Base-by-base conservation (phyloP, 371 early-diverging fungal species). In the Mortierella sp. region DNA sequence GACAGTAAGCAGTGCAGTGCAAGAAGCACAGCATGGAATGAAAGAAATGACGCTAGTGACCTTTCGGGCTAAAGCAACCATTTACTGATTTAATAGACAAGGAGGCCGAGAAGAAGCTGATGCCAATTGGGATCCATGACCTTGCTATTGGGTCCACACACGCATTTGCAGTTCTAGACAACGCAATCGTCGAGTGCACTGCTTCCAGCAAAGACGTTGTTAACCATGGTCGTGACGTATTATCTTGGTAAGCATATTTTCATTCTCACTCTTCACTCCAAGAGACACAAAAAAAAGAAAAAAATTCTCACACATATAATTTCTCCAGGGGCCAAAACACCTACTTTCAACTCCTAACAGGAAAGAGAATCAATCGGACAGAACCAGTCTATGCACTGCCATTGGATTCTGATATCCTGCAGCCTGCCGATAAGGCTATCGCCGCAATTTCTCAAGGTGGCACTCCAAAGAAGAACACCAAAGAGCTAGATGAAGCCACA, bases 111-210 rank as follows among this genome's bases (percentile, higher is more conserved):
- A 78, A 78, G 6, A 75, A 76, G 64, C 59, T 78, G 55, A 63
- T 70, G 35, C 78, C 85, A 16, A 77, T 85, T 37, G 75, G 84
- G 1, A 77, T 85, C 63, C 67, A 76, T 24, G 77, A 73, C 45
- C 67, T 85, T 24, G 77, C 68, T 8, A 68, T 77, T 16, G 85
- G 85, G 22, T 65, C 68, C 5, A 85, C 85, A 14, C 85, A 85
- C 39, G 80, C 64, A 12, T 78, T 83, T 58, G 84, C 81, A 47
- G 85, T 85, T 2, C 47, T 85, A 22, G 78, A 85, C 60, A 85
- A 85, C 51, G 77, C 71, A 11, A 70, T 83, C 26, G 68, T 54
- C 5, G 70, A 77, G 39, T 63, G 74, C 20, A 47, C 61, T 2
- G 30, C 40, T 1, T 16, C 52, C 3, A 49, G 52, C 2, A 30